Conservation (phyloP, 768 basidiomycete genomes). For the Lyophyllum atratum region DNA sequence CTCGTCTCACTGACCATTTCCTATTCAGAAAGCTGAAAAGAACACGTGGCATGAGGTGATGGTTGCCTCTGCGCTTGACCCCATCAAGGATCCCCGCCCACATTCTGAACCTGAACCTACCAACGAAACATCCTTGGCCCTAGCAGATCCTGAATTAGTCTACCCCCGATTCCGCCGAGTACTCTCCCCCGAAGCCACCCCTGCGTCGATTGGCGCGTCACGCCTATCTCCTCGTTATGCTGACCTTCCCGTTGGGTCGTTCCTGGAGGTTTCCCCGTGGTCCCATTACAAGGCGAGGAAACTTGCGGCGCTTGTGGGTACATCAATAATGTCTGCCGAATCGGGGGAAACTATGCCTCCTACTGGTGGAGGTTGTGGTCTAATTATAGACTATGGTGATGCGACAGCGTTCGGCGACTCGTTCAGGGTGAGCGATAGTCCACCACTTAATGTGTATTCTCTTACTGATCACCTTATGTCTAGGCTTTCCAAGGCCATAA, state of each 20-base stretch:
- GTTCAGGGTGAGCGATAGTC: conserved; percentile 65
- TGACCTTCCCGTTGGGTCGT: conserved; percentile 64
- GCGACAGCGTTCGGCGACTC: conserved; percentile 69
- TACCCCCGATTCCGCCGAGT: conserved; percentile 59
- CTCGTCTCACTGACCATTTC: not conserved
- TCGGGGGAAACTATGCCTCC: not conserved
- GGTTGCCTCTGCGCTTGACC: conserved; percentile 47
- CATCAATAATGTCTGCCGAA: not conserved
- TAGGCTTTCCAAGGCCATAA: conserved; percentile 91
- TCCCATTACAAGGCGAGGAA: conserved; percentile 68
- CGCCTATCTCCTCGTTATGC: conserved; percentile 71
- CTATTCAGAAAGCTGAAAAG: conserved; percentile 59
- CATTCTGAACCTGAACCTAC: not conserved
- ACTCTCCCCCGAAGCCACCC: conserved; percentile 57
- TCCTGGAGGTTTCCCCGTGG: conserved; percentile 79
- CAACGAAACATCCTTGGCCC: not conserved
- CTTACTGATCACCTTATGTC: not conserved
- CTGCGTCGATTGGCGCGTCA: conserved; percentile 56
- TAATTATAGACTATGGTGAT: conserved; percentile 91
- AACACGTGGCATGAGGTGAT: conserved; percentile 88
- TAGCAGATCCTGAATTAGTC: conserved; percentile 15
- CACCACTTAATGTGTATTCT: not conserved
- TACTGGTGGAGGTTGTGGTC: conserved; percentile 53
- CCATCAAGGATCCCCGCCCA: conserved; percentile 16
- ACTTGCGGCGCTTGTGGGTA: conserved; percentile 62